A percentile compares a stretch with the other conserved stretches of the same genome.
phyloP scores from a whole-genome alignment of 495 filamentous ascomycete genomes.

The Thermothielavioides terrestris region DNA sequence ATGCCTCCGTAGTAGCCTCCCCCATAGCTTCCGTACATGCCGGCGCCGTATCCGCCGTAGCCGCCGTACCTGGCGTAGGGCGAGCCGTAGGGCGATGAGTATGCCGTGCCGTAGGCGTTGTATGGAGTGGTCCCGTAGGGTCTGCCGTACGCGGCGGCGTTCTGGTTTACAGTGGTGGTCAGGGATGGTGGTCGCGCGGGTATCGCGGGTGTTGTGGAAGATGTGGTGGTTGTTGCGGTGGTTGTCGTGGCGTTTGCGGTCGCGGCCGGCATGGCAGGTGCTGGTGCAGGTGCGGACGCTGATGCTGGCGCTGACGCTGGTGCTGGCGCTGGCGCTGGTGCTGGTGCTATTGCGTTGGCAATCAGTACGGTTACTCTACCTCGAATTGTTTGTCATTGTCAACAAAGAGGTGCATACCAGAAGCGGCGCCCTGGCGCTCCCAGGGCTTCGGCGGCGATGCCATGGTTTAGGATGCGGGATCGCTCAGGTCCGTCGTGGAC shows the following conservation, averaged over 20 bases:
- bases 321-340: conserved; percentile 26
- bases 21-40: conserved; percentile 62
- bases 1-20: no score
- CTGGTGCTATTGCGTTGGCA: conserved; percentile 35
- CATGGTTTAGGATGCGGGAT: conserved; percentile 23
- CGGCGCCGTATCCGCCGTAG: conserved; percentile 37
- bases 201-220: conserved; percentile 56
- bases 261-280: conserved; percentile 27
- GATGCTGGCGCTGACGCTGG: conserved; percentile 34
- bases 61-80: conserved; percentile 40
- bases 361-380: no score
- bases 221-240: conserved; percentile 24
- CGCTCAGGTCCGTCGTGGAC: background rate
- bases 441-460: conserved; percentile 93
- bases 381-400: no score
- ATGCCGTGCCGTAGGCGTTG: conserved; percentile 39
- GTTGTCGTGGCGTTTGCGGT: conserved; percentile 47
- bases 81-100: conserved; percentile 38
- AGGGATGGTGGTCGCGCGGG: conserved; percentile 72
- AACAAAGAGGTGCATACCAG: conserved; percentile 31
- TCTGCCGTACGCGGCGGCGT: conserved; percentile 68
- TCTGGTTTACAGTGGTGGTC: conserved; percentile 69
- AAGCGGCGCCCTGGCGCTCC: conserved; percentile 68
- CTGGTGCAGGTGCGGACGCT: conserved; percentile 26
- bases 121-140: conserved; percentile 44